phyloP scores from a whole-genome alignment of 169 alveolate genomes.

The Theileria parva region DNA sequence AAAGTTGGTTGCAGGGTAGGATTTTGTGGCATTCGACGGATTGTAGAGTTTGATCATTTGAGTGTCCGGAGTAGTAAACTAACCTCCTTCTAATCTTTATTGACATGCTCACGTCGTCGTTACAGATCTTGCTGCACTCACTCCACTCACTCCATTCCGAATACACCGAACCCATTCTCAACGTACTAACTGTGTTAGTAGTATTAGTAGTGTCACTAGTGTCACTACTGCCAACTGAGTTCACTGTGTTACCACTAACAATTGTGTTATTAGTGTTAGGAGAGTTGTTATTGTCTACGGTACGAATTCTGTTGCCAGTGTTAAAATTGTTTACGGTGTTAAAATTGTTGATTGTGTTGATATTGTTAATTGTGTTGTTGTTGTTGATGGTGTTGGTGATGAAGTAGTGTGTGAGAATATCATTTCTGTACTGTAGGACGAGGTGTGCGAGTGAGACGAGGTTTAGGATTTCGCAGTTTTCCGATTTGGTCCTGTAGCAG shows the following conservation, averaged over 20 bases:
- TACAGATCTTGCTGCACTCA: slow-evolving; percentile 50
- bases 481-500: neutral
- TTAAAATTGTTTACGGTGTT: too few relatives aligned
- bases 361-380: too few relatives aligned
- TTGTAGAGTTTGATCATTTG: neutral
- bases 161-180: neutral
- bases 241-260: neutral
- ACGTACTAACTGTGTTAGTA: neutral
- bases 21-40: slow-evolving; percentile 32
- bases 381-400: neutral
- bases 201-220: too few relatives aligned
- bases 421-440: neutral
- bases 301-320: too few relatives aligned
- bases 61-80: slow-evolving; percentile 16
- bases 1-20: slow-evolving; percentile 29
- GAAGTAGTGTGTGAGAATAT: neutral
- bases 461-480: slow-evolving; percentile 8
- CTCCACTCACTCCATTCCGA: slow-evolving; percentile 68
- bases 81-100: slow-evolving; percentile 17
- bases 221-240: neutral
- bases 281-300: neutral
- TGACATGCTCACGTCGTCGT: slow-evolving; percentile 1
- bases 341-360: neutral
- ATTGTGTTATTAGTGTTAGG: too few relatives aligned
- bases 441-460: neutral